These are phyloP conservation scores for Candida ficus DNA, from an alignment of 805 yeast genomes.

Conservation along the genomic window DNA sequence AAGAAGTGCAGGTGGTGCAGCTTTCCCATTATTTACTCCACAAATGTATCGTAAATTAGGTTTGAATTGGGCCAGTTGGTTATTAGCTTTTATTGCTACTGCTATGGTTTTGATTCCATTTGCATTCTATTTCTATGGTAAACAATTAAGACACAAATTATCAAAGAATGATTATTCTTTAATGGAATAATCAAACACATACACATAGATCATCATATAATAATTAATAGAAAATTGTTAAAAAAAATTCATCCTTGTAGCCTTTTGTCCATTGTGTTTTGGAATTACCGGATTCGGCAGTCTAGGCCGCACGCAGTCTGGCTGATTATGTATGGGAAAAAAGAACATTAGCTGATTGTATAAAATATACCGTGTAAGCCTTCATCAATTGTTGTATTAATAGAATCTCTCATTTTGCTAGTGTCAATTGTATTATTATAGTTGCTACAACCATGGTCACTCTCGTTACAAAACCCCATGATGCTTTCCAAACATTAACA, in stretches of 20 bases:
- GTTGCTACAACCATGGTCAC: neutral
- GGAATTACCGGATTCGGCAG: too few relatives aligned
- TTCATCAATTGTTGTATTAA: too few relatives aligned
- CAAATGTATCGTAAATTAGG: conserved; percentile 77
- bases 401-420: too few relatives aligned
- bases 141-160: conserved; percentile 51
- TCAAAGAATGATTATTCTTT: conserved; percentile 61
- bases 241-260: too few relatives aligned
- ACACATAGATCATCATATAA: neutral
- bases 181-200: neutral
- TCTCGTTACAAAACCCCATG: neutral
- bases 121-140: conserved; percentile 66
- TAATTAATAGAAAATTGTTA: neutral
- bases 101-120: conserved; percentile 75
- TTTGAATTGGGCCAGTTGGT: conserved; percentile 76
- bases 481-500: neutral
- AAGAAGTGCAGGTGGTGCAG: conserved; percentile 83
- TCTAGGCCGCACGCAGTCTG: too few relatives aligned
- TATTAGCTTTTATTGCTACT: conserved; percentile 69
- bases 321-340: too few relatives aligned
- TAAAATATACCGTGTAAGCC: too few relatives aligned
- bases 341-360: too few relatives aligned
- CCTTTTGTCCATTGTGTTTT: too few relatives aligned
- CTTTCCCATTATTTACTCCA: conserved; percentile 75
- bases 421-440: too few relatives aligned